A percentile compares a stretch with the other conserved stretches of the same genome.
Conservation (phyloP, 176 grass and related monocot genomes). For the Oryza rufipogon region DNA sequence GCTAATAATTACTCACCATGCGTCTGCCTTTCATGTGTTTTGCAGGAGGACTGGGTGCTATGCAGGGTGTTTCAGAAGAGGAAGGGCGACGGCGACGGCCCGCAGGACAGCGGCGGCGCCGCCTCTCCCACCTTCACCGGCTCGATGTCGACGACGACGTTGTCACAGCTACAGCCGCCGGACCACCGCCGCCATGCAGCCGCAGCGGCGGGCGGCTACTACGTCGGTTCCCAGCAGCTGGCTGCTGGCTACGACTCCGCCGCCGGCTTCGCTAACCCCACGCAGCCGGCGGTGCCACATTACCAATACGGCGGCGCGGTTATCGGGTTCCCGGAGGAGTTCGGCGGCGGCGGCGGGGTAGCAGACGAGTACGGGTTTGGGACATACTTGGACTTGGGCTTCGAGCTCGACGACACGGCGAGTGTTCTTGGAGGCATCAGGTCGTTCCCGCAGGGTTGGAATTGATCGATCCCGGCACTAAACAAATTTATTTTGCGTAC, state of each 20-base stretch:
- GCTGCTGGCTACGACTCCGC: background rate
- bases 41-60: constrained; percentile 86
- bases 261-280: background rate
- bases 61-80: constrained; percentile 74
- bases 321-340: constrained; percentile 18
- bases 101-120: constrained; percentile 25
- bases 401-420: constrained; percentile 14
- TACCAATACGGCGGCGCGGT: constrained; percentile 28
- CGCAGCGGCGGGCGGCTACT: background rate
- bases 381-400: constrained; percentile 27
- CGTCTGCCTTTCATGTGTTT: background rate
- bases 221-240: background rate
- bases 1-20: background rate
- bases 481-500: background rate
- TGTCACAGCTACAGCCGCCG: constrained; percentile 1
- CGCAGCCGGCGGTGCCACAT: background rate
- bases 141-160: constrained; percentile 9
- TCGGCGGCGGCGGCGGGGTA: background rate
- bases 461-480: constrained; percentile 28
- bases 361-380: constrained; percentile 38
- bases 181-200: background rate
- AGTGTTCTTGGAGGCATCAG: constrained; percentile 32
- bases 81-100: constrained; percentile 48
- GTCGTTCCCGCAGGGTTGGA: constrained; percentile 43
- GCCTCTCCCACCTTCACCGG: constrained; percentile 15